phyloP scores from a whole-genome alignment of 2,329 filamentous ascomycete genomes.

The Zasmidium angulare region DNA sequence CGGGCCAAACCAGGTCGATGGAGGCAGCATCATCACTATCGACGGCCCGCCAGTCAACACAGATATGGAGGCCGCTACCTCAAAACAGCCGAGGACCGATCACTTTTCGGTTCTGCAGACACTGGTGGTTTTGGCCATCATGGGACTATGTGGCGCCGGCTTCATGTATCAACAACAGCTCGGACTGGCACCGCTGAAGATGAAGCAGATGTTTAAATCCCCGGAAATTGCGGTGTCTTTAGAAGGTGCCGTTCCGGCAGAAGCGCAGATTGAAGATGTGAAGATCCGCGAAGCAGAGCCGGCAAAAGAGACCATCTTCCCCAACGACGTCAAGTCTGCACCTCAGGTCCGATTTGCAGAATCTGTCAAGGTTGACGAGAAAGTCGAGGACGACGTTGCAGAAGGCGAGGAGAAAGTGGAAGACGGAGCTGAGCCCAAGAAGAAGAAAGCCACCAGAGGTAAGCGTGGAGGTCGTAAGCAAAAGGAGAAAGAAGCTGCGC shows the following conservation, averaged over 20 bases:
- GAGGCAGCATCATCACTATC: slow-evolving; percentile 15
- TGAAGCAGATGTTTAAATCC: neutral
- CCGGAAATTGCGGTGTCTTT: neutral
- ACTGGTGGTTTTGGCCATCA: neutral
- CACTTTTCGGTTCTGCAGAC: neutral
- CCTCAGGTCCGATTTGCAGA: slow-evolving; percentile 20
- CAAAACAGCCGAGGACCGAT: neutral
- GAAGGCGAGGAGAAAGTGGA: slow-evolving; percentile 31
- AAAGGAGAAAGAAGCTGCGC: slow-evolving; percentile 42
- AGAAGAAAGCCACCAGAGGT: slow-evolving; percentile 52
- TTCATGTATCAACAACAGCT: slow-evolving; percentile 7
- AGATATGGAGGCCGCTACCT: neutral
- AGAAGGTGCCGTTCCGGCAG: neutral
- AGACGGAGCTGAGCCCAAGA: slow-evolving; percentile 35
- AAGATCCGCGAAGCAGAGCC: slow-evolving; percentile 34
- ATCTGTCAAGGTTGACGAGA: slow-evolving; percentile 4
- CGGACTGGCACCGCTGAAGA: neutral
- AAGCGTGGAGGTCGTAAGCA: slow-evolving; percentile 48
- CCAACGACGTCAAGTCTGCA: slow-evolving; percentile 20
- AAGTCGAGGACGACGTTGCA: slow-evolving; percentile 7
- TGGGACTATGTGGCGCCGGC: neutral
- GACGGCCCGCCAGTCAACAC: slow-evolving; percentile 16
- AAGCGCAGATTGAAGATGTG: neutral
- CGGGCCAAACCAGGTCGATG: slow-evolving; percentile 15
- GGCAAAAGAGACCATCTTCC: slow-evolving; percentile 37